phyloP scores from a whole-genome alignment of 345 rosid genomes.

The Eutrema heterophyllum region DNA sequence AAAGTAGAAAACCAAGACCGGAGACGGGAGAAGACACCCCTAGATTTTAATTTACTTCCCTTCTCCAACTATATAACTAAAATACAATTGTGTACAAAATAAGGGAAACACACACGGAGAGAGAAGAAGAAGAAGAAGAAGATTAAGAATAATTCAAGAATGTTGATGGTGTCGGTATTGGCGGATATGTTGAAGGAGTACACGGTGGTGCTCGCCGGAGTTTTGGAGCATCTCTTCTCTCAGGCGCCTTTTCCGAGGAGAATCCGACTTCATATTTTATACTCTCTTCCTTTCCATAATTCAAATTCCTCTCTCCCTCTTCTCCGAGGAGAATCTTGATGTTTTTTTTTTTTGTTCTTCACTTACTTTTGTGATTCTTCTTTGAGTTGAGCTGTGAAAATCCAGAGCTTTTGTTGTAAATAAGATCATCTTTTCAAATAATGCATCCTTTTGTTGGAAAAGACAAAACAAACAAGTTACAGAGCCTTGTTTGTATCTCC shows the following conservation, averaged over 20 bases:
- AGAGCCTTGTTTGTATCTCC: neutral
- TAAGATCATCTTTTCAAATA: neutral
- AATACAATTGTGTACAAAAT: neutral
- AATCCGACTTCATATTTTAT: constrained; percentile 67
- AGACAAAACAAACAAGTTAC: neutral
- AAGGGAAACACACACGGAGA: neutral
- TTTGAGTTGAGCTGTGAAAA: neutral
- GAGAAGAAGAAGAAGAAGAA: neutral
- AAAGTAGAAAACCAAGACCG: constrained; percentile 17
- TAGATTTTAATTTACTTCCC: constrained; percentile 4
- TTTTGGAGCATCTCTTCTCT: constrained; percentile 59
- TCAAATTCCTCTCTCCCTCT: constrained; percentile 25
- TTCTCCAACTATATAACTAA: constrained; percentile 5
- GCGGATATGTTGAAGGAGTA: constrained; percentile 84
- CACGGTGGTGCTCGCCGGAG: constrained; percentile 67
- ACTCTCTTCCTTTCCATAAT: constrained; percentile 58
- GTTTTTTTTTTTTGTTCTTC: neutral
- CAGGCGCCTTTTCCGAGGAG: constrained; percentile 79
- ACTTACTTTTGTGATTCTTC: neutral
- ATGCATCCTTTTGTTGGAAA: neutral
- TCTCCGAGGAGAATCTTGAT: constrained; percentile 14
- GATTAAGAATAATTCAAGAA: constrained; percentile 22
- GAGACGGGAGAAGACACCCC: constrained; percentile 15
- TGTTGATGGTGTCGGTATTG: constrained; percentile 60
- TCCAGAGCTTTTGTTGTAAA: neutral